Evolutionary conservation across 2,329 filamentous ascomycete genomes (phyloP).

Genomic region (Hypomyces perniciosus): DNA sequence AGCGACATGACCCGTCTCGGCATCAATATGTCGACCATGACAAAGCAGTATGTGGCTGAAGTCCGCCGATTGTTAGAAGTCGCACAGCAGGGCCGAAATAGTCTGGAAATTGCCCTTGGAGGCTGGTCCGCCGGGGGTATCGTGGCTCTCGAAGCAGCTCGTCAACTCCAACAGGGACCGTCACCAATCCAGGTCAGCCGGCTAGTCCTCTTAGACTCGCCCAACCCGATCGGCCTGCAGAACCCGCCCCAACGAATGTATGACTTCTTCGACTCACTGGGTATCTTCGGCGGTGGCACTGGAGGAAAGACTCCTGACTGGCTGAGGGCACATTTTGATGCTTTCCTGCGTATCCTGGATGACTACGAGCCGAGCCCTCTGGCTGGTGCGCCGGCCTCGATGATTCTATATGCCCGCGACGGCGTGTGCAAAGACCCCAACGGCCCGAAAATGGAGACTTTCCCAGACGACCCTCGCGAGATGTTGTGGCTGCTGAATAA

Average conservation of each 20-base stretch:
- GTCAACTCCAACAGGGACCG: slow-evolving; percentile 34
- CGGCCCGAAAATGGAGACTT: too few relatives aligned
- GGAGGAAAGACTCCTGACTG: slow-evolving; percentile 62
- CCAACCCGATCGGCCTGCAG: slow-evolving; percentile 62
- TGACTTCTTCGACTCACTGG: slow-evolving; percentile 66
- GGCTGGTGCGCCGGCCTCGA: slow-evolving; percentile 54
- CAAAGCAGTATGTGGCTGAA: background rate
- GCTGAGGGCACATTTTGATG: slow-evolving; percentile 67
- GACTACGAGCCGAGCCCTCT: slow-evolving; percentile 60
- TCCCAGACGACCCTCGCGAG: slow-evolving; percentile 46
- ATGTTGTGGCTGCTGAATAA: slow-evolving; percentile 68
- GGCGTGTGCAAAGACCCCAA: slow-evolving; percentile 57
- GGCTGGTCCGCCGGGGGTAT: slow-evolving; percentile 77
- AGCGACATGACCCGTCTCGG: too few relatives aligned
- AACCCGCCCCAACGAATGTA: slow-evolving; percentile 58
- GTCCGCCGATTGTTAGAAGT: background rate
- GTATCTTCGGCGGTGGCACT: slow-evolving; percentile 58
- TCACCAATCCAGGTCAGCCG: slow-evolving; percentile 19
- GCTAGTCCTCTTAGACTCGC: slow-evolving; percentile 60
- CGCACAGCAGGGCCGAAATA: too few relatives aligned
- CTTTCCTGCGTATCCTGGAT: slow-evolving; percentile 61
- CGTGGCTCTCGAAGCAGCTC: slow-evolving; percentile 61
- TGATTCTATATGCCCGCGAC: slow-evolving; percentile 64
- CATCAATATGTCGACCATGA: background rate
- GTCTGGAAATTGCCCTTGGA: slow-evolving; percentile 34